Percentiles rank a stretch among this genome's conserved stretches.
Conservation (phyloP, 2,329 filamentous ascomycete genomes). For the Colletotrichum sp. region DNA sequence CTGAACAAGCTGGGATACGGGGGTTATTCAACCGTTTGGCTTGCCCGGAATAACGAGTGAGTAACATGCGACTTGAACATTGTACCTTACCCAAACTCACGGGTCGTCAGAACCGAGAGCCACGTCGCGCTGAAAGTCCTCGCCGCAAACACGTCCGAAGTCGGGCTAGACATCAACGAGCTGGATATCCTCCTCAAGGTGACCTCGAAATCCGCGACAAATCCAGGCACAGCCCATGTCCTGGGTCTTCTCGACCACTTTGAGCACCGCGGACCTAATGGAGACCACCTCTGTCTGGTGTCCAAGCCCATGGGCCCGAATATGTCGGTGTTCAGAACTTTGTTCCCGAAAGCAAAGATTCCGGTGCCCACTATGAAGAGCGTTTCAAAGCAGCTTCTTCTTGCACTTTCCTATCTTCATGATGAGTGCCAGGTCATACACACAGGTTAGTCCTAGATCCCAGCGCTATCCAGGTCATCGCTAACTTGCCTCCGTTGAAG, state of each 20-base stretch:
- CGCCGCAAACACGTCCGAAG: background rate
- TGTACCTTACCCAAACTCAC: background rate
- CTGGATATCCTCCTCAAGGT: background rate
- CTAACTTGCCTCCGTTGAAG: background rate
- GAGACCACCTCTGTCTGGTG: background rate
- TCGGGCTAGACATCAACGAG: background rate
- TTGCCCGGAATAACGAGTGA: background rate
- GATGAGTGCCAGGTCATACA: background rate
- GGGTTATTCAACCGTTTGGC: background rate
- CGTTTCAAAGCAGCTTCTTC: background rate
- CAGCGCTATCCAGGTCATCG: rapidly evolving
- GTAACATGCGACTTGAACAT: background rate
- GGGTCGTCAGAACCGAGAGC: background rate
- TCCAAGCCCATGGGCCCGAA: background rate
- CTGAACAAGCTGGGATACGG: background rate
- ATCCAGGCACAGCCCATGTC: background rate
- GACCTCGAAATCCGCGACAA: background rate
- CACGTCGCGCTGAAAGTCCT: background rate
- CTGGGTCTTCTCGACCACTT: background rate
- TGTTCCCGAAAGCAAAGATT: background rate
- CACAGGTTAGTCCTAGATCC: rapidly evolving
- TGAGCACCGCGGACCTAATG: background rate
- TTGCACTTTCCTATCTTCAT: background rate
- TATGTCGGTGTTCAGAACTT: background rate
- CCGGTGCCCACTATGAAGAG: background rate